These are phyloP conservation scores for Lactarius evosmus DNA, from an alignment of 768 basidiomycete genomes.

Conservation along the genomic window DNA sequence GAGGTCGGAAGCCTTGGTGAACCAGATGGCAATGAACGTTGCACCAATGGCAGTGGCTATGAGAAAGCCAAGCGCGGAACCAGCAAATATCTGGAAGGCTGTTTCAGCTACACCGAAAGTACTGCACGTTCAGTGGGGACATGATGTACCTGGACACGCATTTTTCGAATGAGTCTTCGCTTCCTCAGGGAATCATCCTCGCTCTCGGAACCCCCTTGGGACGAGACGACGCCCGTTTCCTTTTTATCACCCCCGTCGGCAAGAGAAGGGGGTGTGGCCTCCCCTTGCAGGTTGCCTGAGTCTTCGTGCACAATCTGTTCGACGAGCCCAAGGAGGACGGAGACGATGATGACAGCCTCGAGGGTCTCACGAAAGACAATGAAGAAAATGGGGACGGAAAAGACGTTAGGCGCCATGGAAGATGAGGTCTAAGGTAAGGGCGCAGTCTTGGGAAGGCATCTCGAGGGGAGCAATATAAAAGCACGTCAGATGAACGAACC, in stretches of 20 bases:
- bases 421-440: slow-evolving; percentile 7
- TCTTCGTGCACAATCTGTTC: slow-evolving; percentile 64
- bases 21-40: slow-evolving; percentile 93
- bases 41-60: slow-evolving; percentile 83
- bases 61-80: slow-evolving; percentile 68
- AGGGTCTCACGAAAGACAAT: slow-evolving; percentile 94
- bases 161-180: slow-evolving; percentile 53
- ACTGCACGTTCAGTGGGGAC: background rate
- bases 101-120: background rate
- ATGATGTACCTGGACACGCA: slow-evolving; percentile 58
- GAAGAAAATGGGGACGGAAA: slow-evolving; percentile 93
- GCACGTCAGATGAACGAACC: slow-evolving; percentile 11
- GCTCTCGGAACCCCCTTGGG: slow-evolving; percentile 17
- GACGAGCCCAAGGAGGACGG: slow-evolving; percentile 87
- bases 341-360: slow-evolving; percentile 89
- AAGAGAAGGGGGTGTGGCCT: background rate
- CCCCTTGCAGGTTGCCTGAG: background rate
- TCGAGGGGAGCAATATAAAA: slow-evolving; percentile 23
- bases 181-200: slow-evolving; percentile 33
- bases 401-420: slow-evolving; percentile 68
- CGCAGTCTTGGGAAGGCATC: slow-evolving; percentile 1
- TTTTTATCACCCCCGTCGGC: background rate
- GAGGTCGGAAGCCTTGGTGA: slow-evolving; percentile 81
- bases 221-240: background rate
- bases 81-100: slow-evolving; percentile 64